Base-by-base conservation (phyloP, 768 basidiomycete species). In the Leccinum subtestaceum region DNA sequence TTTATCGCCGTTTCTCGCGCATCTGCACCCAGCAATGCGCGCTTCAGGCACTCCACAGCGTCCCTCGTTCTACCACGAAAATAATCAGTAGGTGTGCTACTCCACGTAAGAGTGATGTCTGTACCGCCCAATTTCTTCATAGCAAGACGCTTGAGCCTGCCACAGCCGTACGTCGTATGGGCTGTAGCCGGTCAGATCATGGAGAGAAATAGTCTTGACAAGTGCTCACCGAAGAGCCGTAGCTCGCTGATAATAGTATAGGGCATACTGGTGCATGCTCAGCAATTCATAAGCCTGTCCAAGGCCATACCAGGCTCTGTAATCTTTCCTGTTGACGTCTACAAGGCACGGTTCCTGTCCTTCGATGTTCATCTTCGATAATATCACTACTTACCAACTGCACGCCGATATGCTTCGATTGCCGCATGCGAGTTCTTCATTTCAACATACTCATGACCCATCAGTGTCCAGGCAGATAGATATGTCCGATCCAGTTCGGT, bases 361-460 rank as follows among this genome's bases (percentile, higher is more conserved):
- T 38, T 49, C 2, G 40, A 23, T 29, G n/a, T 17, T 51, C 29
- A 7, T 11, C 9, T 9, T 36, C 9, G 21, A 43, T 1, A n/a
- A 29, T 21, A 19, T 17, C 21, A 48, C 31, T n/a, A 75, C 88
- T 57, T 74, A 94, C 95, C 94, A 60, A 98, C 87, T 54, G 97
- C 97, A 69, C 95, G 84, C 56, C 97, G 85, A 74, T 98, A 99
- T 10, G 95, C 92, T 75, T 98, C 97, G 56, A 98, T 97, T 15
- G 97, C 96, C 2, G 97, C 97, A 78, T 98, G 95, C 5, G 94
- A 94, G 73, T 99, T 98, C 76, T 98, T 98, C 88, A 97, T 88
- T 76, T 99, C 97, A 47, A 99, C 91, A 67, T 91, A 98, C 74
- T 98, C 97, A 68, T 99, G 97, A 1, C 97, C 97, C 93, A 99